phyloP scores from a whole-genome alignment of 805 yeast genomes.

The Yamadazyma ubonensis region DNA sequence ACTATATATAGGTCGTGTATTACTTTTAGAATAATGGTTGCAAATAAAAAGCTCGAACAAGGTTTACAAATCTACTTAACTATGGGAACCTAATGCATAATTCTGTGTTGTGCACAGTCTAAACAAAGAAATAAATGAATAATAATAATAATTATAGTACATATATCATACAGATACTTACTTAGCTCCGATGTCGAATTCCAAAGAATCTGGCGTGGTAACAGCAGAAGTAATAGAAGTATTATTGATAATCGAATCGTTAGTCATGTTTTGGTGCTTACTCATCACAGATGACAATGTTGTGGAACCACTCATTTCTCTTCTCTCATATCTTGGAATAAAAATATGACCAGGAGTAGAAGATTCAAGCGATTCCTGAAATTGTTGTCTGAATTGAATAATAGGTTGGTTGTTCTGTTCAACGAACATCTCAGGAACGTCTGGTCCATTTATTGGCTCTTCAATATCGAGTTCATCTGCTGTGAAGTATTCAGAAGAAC shows the following conservation, averaged over 20 bases:
- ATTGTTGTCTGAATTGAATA: neutral
- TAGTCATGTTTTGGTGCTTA: slow-evolving; percentile 11
- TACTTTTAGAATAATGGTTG: no score
- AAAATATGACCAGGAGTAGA: neutral
- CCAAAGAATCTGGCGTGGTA: slow-evolving; percentile 20
- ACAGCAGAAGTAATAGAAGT: slow-evolving; percentile 12
- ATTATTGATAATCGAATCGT: slow-evolving; percentile 12
- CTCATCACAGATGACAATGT: slow-evolving; percentile 22
- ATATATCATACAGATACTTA: slow-evolving; percentile 1
- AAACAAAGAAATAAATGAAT: slow-evolving; percentile 1
- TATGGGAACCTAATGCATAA: no score
- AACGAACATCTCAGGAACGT: neutral
- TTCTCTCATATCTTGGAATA: slow-evolving; percentile 4
- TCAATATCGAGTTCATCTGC: slow-evolving; percentile 8
- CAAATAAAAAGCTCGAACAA: no score
- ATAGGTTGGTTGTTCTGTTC: neutral
- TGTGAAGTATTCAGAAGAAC: slow-evolving; percentile 12
- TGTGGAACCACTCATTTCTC: slow-evolving; percentile 18
- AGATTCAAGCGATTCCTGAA: neutral
- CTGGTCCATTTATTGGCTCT: neutral
- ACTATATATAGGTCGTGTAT: no score
- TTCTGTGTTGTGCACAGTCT: no score
- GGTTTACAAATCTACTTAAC: no score
- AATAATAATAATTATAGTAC: neutral
- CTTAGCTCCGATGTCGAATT: slow-evolving; percentile 10